Percentiles rank a stretch among this genome's conserved stretches.
These are phyloP conservation scores for Exophiala lecanii-corni DNA, from an alignment of 2,329 filamentous ascomycete genomes.

Conservation along the genomic window DNA sequence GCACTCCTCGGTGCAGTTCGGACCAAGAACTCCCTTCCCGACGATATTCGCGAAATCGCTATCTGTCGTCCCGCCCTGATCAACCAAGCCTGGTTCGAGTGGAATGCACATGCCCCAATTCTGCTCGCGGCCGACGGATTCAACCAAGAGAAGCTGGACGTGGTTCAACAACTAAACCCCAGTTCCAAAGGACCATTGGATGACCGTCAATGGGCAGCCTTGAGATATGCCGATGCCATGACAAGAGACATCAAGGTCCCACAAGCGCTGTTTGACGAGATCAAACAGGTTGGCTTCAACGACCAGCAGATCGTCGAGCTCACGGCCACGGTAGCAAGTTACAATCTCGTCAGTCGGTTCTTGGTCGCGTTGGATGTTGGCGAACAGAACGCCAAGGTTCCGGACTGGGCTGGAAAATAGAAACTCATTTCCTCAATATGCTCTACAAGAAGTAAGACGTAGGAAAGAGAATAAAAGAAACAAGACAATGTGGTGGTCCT, in stretches of 20 bases:
- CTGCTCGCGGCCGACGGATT: conserved; percentile 58
- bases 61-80: conserved; percentile 76
- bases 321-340: conserved; percentile 77
- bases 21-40: conserved; percentile 47
- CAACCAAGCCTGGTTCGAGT: conserved; percentile 82
- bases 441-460: too few relatives aligned
- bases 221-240: conserved; percentile 78
- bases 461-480: too few relatives aligned
- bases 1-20: conserved; percentile 54
- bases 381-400: conserved; percentile 37
- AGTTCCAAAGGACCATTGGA: conserved; percentile 36
- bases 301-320: conserved; percentile 78
- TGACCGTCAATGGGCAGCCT: conserved; percentile 56
- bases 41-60: conserved; percentile 64
- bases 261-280: conserved; percentile 61
- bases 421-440: not conserved
- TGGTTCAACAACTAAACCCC: conserved; percentile 40
- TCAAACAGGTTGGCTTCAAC: conserved; percentile 55
- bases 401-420: conserved; percentile 14
- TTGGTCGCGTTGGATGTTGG: conserved; percentile 72
- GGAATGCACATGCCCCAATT: conserved; percentile 73
- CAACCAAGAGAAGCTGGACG: conserved; percentile 42
- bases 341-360: conserved; percentile 84
- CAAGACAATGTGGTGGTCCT: too few relatives aligned
- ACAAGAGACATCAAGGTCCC: conserved; percentile 66